Evolutionary conservation across 2,329 filamentous ascomycete genomes (phyloP).

Genomic region (Kalmusia sp.): DNA sequence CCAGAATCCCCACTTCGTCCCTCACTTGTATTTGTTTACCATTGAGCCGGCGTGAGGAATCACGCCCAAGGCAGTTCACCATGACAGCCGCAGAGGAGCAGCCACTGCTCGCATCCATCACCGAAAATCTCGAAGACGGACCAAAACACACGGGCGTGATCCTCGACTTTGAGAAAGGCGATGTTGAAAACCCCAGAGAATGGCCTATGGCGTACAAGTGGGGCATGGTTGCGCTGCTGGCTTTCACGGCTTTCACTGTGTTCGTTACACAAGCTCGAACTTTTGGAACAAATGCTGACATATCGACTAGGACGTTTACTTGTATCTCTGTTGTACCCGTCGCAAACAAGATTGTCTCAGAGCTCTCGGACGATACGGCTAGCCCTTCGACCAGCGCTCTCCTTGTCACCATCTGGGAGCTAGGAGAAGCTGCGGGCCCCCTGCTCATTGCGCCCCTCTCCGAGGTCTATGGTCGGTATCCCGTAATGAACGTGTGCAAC

Average conservation of each 20-base stretch:
- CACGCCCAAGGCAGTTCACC: not conserved
- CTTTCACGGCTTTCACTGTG: slow-evolving; percentile 45
- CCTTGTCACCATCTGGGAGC: slow-evolving; percentile 46
- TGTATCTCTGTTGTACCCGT: slow-evolving; percentile 47
- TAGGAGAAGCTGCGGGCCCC: slow-evolving; percentile 44
- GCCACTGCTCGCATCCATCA: slow-evolving; percentile 33
- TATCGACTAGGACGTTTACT: slow-evolving; percentile 41
- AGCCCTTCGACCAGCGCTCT: slow-evolving; percentile 36
- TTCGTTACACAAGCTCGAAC: slow-evolving; percentile 18
- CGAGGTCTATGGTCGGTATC: slow-evolving; percentile 41
- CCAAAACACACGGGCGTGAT: slow-evolving; percentile 27
- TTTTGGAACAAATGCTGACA: slow-evolving; percentile 14
- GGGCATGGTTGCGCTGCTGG: slow-evolving; percentile 41
- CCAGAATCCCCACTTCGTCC: not conserved
- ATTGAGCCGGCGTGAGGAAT: too few relatives aligned
- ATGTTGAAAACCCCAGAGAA: slow-evolving; percentile 38
- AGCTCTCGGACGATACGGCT: slow-evolving; percentile 33
- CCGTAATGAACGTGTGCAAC: slow-evolving; percentile 47
- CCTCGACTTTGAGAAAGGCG: slow-evolving; percentile 36
- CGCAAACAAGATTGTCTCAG: slow-evolving; percentile 38
- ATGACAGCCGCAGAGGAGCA: slow-evolving; percentile 30
- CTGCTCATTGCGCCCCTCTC: slow-evolving; percentile 44
- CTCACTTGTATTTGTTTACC: not conserved
- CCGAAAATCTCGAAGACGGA: slow-evolving; percentile 24
- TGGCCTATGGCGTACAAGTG: slow-evolving; percentile 41